Base-by-base conservation (phyloP, 75 land plant species). In the Sequoia sempervirens region DNA sequence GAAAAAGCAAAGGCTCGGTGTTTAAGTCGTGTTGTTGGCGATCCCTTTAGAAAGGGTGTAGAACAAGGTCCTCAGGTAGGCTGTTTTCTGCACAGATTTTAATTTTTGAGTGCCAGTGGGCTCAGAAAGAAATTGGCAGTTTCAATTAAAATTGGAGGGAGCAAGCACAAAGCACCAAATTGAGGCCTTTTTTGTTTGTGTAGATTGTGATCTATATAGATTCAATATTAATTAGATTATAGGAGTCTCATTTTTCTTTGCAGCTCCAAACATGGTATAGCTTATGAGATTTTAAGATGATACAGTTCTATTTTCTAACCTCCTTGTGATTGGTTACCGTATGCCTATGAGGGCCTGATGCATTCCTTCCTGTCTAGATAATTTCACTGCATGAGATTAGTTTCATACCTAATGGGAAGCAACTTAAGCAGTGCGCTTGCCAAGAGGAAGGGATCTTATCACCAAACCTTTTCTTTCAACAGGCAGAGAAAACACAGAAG, bases 21-120 rank as follows among this genome's bases (percentile, higher is more conserved):
- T 30, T 50, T 83, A 58, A 82, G 83, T 34, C 85, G 92, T 45
- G 87, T 91, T 72, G 88, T 91, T 80, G 92, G 92, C 45, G 92
- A 91, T 82, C 92, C 92, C 34, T 91, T 91, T 73, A 80, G 50
- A 61, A 84, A 79, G 4, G 92, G 89, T 26, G 91, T 91, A 18
- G 89, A 91, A 43, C 92, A 91, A 54, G 92, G 92, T 5, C 92
- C 92, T 80, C 92, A 91, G 84, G 92, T 91, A 45, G 14, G 56
- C 82, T 34, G 40, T 81, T 81, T 81, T 81, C 36, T 50, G 56
- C 20, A 53, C 28, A 53, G 46, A 0, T 43, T 53, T 81, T 1
- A 41, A 43, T 4, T n/a, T 11, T 78, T 45, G 46, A 78, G n/a
- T 20, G 41, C 0, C 52, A 43, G 46, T 43, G 28, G 7, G 10